Percentiles rank a stretch among this genome's conserved stretches.
phyloP scores from a whole-genome alignment of 2,329 filamentous ascomycete species.

The Aspergillus proliferans region DNA sequence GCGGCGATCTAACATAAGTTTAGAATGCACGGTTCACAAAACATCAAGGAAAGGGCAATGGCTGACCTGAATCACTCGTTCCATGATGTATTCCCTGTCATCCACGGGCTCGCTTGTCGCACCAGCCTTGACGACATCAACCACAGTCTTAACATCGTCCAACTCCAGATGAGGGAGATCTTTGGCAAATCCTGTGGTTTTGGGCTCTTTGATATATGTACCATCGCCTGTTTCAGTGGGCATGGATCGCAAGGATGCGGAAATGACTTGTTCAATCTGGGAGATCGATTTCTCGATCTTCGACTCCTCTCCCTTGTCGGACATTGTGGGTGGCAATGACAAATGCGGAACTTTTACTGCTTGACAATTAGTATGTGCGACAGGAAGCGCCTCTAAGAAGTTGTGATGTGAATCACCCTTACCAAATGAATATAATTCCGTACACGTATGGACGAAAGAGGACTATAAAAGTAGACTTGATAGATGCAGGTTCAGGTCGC shows the following conservation, averaged over 20 bases:
- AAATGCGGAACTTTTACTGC: too few relatives aligned
- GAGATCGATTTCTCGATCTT: constrained; percentile 30
- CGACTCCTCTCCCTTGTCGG: constrained; percentile 9
- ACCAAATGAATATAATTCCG: too few relatives aligned
- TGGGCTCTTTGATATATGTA: constrained; percentile 31
- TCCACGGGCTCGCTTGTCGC: constrained; percentile 50
- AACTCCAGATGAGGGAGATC: constrained; percentile 46
- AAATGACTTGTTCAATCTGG: constrained; percentile 34
- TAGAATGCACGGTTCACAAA: background rate
- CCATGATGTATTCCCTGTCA: constrained; percentile 59
- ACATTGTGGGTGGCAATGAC: constrained; percentile 10
- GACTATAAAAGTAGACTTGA: too few relatives aligned
- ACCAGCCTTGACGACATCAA: constrained; percentile 36
- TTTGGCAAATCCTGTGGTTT: constrained; percentile 30
- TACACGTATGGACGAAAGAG: too few relatives aligned
- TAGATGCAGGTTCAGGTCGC: too few relatives aligned
- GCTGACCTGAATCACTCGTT: constrained; percentile 46
- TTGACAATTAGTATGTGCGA: too few relatives aligned
- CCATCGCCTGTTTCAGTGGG: constrained; percentile 38
- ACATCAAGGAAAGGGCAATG: background rate
- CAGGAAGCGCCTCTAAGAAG: too few relatives aligned
- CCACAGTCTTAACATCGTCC: constrained; percentile 37
- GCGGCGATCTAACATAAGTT: constrained; percentile 26
- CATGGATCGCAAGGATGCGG: constrained; percentile 37
- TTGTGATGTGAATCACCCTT: too few relatives aligned